Evolutionary conservation across 495 filamentous ascomycete genomes (phyloP), one percentile per base, ranked within the genome.

Genomic region (Daldinia childiae): DNA sequence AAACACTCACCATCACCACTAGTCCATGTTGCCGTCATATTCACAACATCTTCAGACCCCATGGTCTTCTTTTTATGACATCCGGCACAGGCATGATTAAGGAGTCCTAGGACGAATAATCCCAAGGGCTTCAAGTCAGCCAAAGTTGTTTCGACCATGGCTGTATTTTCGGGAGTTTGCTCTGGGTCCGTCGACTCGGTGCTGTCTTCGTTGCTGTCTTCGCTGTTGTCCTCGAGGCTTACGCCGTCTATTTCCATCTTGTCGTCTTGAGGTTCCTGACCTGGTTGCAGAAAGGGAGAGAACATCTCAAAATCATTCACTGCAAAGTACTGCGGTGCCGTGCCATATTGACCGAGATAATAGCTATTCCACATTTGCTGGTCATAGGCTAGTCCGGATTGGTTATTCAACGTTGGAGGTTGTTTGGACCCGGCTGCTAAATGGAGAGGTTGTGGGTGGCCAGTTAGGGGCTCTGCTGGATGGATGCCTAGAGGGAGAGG

Each of bases 21-120:
- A 11, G 27, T 26, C 69, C 69, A 72, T 21, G 19, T 52, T 27
- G 26, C 58, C n/a, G 66, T 57, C 66, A 69, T 63, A 9, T 63
- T 63, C 9, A 56, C 21, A n/a, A 73, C 21, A 27, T 59, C 52
- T 27, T 63, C 50, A 8, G 45, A 1, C 21, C 39, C 51, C 34
- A 56, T 45, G 14, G 41, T 1, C 15, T 56, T 36, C 15, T 21
- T 50, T 29, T 43, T 62, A 19, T 19, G 27, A 21, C 71, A 73
- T 6, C n/a, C 58, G 12, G 71, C 32, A 27, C 71, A 73, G 17
- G 14, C 19, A 24, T 26, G 50, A 3, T 15, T n/a, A 27, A 66
- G 27, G 36, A 66, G 66, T 4, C 4, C 14, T 27, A n/a, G 58
- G 14, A 73, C 50, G 29, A 69, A 69, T 19, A n/a, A 26, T 34